These are phyloP conservation scores for Heracleum sosnowskyi DNA, from an alignment of 129 eudicot species.

Conservation along the genomic window DNA sequence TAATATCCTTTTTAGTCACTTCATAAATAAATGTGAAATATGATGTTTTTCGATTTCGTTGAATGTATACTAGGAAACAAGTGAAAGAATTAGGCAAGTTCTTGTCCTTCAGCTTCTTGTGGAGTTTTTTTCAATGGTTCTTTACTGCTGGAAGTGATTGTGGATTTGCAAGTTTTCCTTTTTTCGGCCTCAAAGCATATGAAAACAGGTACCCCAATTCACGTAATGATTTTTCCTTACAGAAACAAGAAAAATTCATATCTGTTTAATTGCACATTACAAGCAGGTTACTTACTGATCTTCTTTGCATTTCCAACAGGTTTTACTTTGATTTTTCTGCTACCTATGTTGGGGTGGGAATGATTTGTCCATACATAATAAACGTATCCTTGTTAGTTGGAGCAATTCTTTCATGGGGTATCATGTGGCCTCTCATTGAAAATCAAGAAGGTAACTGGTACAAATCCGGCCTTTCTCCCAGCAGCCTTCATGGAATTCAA, in stretches of 20 bases:
- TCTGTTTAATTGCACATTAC: too few relatives aligned
- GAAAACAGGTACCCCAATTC: conserved; percentile 5
- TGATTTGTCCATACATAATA: conserved; percentile 11
- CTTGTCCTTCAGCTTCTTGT: conserved; percentile 46
- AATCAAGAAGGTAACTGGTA: conserved; percentile 7
- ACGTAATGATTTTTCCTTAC: too few relatives aligned
- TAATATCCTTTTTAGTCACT: background rate
- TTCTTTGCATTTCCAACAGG: background rate
- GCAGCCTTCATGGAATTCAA: conserved; percentile 11
- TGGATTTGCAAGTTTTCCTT: conserved; percentile 6
- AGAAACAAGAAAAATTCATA: too few relatives aligned
- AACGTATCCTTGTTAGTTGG: conserved; percentile 4
- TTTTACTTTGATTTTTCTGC: conserved; percentile 11
- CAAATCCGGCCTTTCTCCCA: background rate
- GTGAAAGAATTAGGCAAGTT: conserved; percentile 71
- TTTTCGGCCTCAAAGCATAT: conserved; percentile 5
- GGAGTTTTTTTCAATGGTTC: conserved; percentile 43
- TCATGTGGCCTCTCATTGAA: conserved; percentile 14
- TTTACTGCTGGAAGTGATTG: conserved; percentile 9
- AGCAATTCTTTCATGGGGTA: conserved; percentile 12
- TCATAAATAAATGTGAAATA: background rate
- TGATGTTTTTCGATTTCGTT: background rate
- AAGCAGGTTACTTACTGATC: background rate
- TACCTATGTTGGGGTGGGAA: conserved; percentile 13
- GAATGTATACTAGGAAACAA: conserved; percentile 60